Evolutionary conservation across 192 early-diverging fungal genomes (phyloP), one percentile per base, ranked within the genome.

Genomic region (Umbelopsis isabellina): DNA sequence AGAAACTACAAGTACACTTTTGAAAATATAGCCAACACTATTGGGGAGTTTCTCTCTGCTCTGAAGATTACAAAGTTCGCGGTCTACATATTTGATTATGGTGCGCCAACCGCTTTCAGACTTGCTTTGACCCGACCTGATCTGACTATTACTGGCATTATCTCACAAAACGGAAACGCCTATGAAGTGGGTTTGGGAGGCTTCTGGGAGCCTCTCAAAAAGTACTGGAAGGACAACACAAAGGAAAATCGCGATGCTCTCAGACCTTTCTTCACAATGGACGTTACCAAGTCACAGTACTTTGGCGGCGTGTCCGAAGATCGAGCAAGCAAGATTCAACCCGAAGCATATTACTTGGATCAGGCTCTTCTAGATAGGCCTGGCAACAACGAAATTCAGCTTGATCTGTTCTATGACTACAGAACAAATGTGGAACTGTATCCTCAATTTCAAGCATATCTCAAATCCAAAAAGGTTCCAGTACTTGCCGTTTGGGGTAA

Each of bases 131-230:
- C 11, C 27, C 33, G 51, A 0, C 68, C 49, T 15, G 35, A 50
- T 13, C 45, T 46, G 12, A 69, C 22, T 7, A 69, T 53, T 7
- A 61, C 55, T 15, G 68, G 30, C 8, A 69, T 69, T 16, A 69
- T 69, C 18, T 53, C 68, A n/a, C 68, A 69, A 53, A 69, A 69
- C 68, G 68, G 68, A 23, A 69, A 69, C 35, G 68, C 68, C 5
- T 69, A 69, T 23, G 51, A 37, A 15, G 68, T 37, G 18, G 68
- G 68, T 20, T 21, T 69, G 5, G 68, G 49, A 4, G 51, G 41
- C 9, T 23, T 49, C 68, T 69, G 49, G 68, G 49, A 9, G 2
- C 68, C 68, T 0, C 15, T 66, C 15, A 45, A 66, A 18, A 21
- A 20, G 0, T 41, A 44, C 15, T 66, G 65, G 65, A 46, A 66